These are phyloP conservation scores for Opeltia flavorubescens DNA, from an alignment of 495 filamentous ascomycete genomes.

Conservation along the genomic window DNA sequence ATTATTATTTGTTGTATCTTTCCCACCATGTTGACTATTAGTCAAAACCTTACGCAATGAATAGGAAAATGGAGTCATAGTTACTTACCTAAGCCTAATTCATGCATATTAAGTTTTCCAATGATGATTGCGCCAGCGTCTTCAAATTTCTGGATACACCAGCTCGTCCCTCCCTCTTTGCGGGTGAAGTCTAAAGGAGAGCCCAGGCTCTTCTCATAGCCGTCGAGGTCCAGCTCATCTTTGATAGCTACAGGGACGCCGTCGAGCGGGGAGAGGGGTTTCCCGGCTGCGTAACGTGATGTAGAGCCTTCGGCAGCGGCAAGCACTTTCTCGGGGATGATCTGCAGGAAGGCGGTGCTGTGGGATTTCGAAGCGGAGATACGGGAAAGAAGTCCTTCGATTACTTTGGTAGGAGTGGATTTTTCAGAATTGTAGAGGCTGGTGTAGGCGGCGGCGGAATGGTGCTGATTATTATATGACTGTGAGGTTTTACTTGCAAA, in stretches of 20 bases:
- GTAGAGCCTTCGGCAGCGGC: conserved; percentile 59
- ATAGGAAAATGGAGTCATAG: no score
- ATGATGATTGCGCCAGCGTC: conserved; percentile 71
- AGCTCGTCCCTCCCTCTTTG: conserved; percentile 42
- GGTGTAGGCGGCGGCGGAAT: conserved; percentile 66
- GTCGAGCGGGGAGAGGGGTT: conserved; percentile 53
- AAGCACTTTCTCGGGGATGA: conserved; percentile 42
- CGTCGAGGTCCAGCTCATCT: conserved; percentile 67
- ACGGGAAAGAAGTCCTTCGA: conserved; percentile 52
- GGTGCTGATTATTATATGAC: conserved; percentile 14
- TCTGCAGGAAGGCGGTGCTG: conserved; percentile 53
- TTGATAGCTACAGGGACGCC: conserved; percentile 78
- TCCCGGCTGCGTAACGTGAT: conserved; percentile 49
- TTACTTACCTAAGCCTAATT: conserved; percentile 54
- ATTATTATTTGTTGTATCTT: conserved; percentile 74
- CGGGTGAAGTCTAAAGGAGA: conserved; percentile 40
- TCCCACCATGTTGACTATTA: background rate
- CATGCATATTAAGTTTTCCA: conserved; percentile 87
- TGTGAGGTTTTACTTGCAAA: conserved; percentile 9
- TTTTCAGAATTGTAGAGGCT: conserved; percentile 52
- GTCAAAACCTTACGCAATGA: no score
- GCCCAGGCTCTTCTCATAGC: conserved; percentile 54
- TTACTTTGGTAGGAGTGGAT: conserved; percentile 57
- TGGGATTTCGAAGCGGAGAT: conserved; percentile 51
- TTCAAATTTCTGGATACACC: conserved; percentile 62